Evolutionary conservation across 148 eudicot species (phyloP).

Genomic region (Fagopyrum tataricum): DNA sequence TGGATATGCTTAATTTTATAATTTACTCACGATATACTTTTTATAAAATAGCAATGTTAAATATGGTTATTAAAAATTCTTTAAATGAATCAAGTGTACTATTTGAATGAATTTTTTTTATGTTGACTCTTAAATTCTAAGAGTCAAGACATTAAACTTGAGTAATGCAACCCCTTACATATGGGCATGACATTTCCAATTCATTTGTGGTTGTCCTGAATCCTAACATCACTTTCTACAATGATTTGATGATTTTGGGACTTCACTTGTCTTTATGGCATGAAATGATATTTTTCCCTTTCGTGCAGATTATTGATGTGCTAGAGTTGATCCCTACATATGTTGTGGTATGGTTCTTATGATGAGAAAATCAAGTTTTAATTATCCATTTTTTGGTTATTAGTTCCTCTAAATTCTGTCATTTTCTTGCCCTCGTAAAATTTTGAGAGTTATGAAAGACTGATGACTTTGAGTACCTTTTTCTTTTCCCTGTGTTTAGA

Average conservation of each 20-base stretch:
- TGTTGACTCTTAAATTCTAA: no score
- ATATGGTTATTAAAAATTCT: no score
- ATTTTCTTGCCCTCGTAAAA: neutral
- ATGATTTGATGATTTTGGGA: neutral
- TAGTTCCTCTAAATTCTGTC: neutral
- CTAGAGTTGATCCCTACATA: constrained; percentile 83
- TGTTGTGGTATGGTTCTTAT: constrained; percentile 60
- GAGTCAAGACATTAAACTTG: no score
- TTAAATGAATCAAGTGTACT: no score
- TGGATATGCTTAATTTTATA: no score
- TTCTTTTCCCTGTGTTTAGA: neutral
- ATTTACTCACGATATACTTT: no score
- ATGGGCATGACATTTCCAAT: no score
- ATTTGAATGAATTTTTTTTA: no score
- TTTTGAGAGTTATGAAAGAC: neutral
- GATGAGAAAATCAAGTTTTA: neutral
- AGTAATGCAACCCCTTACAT: no score
- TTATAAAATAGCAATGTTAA: no score
- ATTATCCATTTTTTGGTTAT: neutral
- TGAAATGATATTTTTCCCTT: constrained; percentile 9
- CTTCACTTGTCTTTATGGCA: neutral
- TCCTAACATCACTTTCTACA: no score
- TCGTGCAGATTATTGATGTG: constrained; percentile 93
- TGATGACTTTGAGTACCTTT: neutral
- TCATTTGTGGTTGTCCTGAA: no score